phyloP scores from a whole-genome alignment of 345 rosid species.

The Brassica rapa region DNA sequence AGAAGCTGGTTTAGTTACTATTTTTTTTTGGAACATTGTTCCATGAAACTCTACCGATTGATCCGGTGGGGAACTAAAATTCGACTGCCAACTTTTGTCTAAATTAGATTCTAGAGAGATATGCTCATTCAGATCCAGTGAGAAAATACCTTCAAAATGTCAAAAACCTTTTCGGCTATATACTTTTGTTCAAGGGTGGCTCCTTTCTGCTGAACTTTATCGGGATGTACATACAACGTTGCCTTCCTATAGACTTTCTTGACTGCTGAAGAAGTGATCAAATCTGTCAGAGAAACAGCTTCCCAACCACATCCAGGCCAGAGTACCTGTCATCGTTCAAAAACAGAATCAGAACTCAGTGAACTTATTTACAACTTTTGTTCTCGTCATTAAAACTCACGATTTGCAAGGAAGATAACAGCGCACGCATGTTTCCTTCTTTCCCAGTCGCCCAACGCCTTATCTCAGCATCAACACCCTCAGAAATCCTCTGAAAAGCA shows the following conservation, averaged over 20 bases:
- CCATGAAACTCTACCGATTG: neutral
- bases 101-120: neutral
- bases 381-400: constrained; percentile 42
- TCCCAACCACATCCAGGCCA: constrained; percentile 94
- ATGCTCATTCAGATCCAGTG: constrained; percentile 13
- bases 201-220: constrained; percentile 97
- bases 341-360: constrained; percentile 4
- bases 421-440: constrained; percentile 91
- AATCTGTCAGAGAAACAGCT: constrained; percentile 72
- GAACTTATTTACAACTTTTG: neutral
- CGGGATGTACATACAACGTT: constrained; percentile 84
- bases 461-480: constrained; percentile 59
- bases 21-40: neutral
- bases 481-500: constrained; percentile 76
- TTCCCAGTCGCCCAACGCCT: constrained; percentile 91
- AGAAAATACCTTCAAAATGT: constrained; percentile 78
- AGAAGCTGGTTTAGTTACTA: neutral
- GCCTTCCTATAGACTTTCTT: constrained; percentile 91
- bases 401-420: constrained; percentile 77
- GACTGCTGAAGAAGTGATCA: constrained; percentile 80
- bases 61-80: neutral
- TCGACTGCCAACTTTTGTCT: neutral
- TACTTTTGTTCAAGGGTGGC: constrained; percentile 83
- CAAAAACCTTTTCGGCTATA: constrained; percentile 93
- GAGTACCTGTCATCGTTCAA: constrained; percentile 66